Conservation (phyloP, 345 rosid species). For the Linum usitatissimum region DNA sequence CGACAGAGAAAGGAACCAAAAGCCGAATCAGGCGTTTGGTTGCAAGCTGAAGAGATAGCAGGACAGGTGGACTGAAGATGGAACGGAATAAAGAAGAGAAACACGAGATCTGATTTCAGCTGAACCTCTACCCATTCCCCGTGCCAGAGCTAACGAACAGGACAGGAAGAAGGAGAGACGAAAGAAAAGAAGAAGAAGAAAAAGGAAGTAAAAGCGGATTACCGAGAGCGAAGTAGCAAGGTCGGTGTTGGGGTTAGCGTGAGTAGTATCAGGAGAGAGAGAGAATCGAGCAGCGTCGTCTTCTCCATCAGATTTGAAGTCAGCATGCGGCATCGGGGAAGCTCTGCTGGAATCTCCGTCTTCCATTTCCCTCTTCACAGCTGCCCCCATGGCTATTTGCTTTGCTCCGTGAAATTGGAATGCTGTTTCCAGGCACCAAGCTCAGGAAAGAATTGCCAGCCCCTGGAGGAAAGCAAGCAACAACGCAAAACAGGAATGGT, state of each 20-base stretch:
- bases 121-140: neutral
- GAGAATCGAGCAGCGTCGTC: slow-evolving; percentile 11
- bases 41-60: neutral
- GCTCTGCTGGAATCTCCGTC: slow-evolving; percentile 11
- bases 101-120: neutral
- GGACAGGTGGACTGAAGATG: neutral
- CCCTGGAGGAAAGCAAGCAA: neutral
- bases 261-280: neutral
- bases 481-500: neutral
- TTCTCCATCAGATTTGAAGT: slow-evolving; percentile 5
- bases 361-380: slow-evolving; percentile 18
- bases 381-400: slow-evolving; percentile 8
- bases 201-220: neutral
- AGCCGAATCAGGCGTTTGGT: neutral
- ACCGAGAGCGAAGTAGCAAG: slow-evolving; percentile 1
- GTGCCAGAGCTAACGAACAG: neutral
- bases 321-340: neutral
- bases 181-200: no score
- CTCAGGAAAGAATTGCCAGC: neutral
- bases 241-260: neutral
- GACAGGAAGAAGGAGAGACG: neutral
- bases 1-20: neutral
- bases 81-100: neutral
- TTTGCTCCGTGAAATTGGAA: neutral
- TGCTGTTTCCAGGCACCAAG: neutral